These are phyloP conservation scores for Dillenia suffruticosa DNA, from an alignment of 164 flowering plant species.

Conservation along the genomic window DNA sequence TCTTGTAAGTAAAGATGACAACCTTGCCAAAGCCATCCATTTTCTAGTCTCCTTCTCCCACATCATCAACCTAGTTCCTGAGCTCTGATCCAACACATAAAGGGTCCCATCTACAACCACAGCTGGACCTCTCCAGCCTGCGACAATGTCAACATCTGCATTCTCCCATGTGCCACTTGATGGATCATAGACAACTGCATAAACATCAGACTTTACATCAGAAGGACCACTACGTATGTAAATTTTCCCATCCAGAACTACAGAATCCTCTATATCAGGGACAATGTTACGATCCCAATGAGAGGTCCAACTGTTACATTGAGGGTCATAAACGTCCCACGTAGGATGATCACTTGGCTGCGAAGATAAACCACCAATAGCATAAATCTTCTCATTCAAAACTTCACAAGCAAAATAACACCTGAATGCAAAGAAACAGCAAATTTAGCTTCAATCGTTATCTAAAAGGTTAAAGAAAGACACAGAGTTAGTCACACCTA, in stretches of 20 bases:
- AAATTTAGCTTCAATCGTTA: too few species aligned
- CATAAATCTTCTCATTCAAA: constrained; percentile 50
- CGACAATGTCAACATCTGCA: constrained; percentile 52
- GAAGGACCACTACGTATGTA: constrained; percentile 49
- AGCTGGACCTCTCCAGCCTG: constrained; percentile 81
- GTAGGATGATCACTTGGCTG: constrained; percentile 44
- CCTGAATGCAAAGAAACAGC: constrained; percentile 29
- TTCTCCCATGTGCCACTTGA: constrained; percentile 51
- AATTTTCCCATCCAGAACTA: constrained; percentile 62
- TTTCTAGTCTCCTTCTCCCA: constrained; percentile 53
- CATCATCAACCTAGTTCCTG: constrained; percentile 68
- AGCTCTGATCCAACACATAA: constrained; percentile 72
- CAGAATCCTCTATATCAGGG: constrained; percentile 61
- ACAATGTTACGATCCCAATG: constrained; percentile 40
- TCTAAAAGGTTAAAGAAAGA: too few species aligned
- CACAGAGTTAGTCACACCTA: too few species aligned
- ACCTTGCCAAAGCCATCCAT: constrained; percentile 66
- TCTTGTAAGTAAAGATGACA: constrained; percentile 47
- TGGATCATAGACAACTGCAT: constrained; percentile 51
- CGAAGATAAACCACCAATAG: constrained; percentile 69
- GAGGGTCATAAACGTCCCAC: constrained; percentile 62
- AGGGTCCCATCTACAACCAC: constrained; percentile 58
- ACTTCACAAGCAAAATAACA: constrained; percentile 67
- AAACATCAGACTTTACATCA: constrained; percentile 27
- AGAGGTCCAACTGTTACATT: constrained; percentile 38